Conservation (phyloP, 2,329 filamentous ascomycete genomes). For the Sarocladium oryzae region DNA sequence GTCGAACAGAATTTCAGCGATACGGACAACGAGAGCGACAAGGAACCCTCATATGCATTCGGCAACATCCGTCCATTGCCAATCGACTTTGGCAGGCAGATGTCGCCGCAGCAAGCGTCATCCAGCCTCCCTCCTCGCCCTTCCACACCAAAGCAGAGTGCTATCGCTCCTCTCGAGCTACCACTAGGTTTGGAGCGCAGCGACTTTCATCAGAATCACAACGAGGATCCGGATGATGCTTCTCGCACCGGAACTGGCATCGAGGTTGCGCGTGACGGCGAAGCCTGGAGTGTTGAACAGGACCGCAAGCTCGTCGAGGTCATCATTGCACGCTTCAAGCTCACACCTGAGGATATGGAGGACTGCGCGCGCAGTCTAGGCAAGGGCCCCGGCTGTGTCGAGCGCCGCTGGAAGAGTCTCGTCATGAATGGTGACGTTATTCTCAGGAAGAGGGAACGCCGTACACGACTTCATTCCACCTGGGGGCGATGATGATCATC, state of each 20-base stretch:
- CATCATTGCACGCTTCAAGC: conserved; percentile 58
- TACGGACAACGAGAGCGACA: conserved; percentile 28
- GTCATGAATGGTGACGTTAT: conserved; percentile 54
- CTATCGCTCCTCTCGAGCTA: conserved; percentile 53
- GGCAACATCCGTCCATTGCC: conserved; percentile 16
- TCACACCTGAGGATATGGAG: conserved; percentile 60
- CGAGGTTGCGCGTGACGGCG: conserved; percentile 37
- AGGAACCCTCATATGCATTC: conserved; percentile 17
- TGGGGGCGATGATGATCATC: conserved; percentile 28
- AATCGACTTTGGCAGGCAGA: conserved; percentile 11
- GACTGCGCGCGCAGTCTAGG: conserved; percentile 60
- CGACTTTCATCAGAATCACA: conserved; percentile 44
- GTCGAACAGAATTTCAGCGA: conserved; percentile 17
- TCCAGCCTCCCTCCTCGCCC: conserved; percentile 25
- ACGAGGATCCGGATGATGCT: conserved; percentile 17
- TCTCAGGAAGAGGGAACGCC: conserved; percentile 42
- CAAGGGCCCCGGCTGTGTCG: conserved; percentile 50
- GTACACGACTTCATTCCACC: conserved; percentile 45
- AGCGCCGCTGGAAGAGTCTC: conserved; percentile 57
- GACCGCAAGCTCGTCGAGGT: conserved; percentile 61
- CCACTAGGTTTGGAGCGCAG: conserved; percentile 52
- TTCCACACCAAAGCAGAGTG: conserved; percentile 53
- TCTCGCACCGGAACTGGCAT: conserved; percentile 27
- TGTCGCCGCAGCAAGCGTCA: conserved; percentile 14
- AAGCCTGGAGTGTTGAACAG: conserved; percentile 55